phyloP scores from a whole-genome alignment of 2,329 filamentous ascomycete genomes.

The Cercospora brassicicola region DNA sequence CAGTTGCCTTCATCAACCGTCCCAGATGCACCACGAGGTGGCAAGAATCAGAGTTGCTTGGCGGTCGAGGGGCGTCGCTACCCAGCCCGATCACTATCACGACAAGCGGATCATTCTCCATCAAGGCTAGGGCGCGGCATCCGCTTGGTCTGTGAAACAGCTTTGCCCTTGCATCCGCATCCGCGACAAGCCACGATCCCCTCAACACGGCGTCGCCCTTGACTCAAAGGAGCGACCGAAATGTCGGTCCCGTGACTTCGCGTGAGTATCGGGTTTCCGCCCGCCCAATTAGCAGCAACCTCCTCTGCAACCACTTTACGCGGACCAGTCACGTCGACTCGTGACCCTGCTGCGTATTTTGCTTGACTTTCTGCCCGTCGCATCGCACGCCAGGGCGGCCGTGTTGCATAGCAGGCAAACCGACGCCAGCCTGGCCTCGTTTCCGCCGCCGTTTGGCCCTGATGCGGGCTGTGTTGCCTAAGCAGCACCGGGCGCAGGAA shows the following conservation, averaged over 20 bases:
- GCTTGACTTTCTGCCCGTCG: slow-evolving; percentile 23
- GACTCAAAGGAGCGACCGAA: slow-evolving; percentile 19
- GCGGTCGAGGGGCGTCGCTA: slow-evolving; percentile 11
- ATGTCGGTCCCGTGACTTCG: slow-evolving; percentile 22
- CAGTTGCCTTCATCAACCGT: neutral
- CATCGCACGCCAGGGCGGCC: slow-evolving; percentile 27
- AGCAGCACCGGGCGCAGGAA: slow-evolving; percentile 13
- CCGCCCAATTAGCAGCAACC: slow-evolving; percentile 14
- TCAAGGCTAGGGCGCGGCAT: slow-evolving; percentile 19
- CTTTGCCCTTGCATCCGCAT: slow-evolving; percentile 19
- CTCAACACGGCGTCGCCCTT: slow-evolving; percentile 22
- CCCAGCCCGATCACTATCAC: slow-evolving; percentile 9
- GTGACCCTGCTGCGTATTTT: slow-evolving; percentile 17
- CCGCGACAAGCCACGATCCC: slow-evolving; percentile 18
- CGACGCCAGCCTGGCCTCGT: slow-evolving; percentile 17
- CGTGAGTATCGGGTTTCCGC: slow-evolving; percentile 22
- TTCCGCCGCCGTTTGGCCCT: slow-evolving; percentile 16
- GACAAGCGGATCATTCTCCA: slow-evolving; percentile 14
- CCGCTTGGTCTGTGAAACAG: slow-evolving; percentile 24
- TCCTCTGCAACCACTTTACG: slow-evolving; percentile 20
- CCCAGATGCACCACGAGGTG: slow-evolving; percentile 2
- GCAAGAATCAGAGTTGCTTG: slow-evolving; percentile 20
- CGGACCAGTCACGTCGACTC: slow-evolving; percentile 28
- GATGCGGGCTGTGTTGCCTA: slow-evolving; percentile 26
- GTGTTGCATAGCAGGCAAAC: slow-evolving; percentile 17